Evolutionary conservation across 441 rosid species (phyloP), one percentile per base, ranked within the genome.

Genomic region (Capsella rubella): DNA sequence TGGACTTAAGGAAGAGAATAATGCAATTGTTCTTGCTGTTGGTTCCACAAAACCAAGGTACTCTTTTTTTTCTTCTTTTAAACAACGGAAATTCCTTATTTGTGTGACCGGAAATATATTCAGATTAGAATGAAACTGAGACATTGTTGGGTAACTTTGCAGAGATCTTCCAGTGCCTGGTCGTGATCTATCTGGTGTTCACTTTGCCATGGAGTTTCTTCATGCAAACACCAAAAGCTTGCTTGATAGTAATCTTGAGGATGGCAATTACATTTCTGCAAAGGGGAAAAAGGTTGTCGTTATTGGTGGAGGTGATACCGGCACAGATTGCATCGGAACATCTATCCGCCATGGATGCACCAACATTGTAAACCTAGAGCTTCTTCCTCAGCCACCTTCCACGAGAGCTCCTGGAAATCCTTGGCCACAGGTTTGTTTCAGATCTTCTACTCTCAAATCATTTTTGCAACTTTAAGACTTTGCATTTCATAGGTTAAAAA

Each of bases 231-330:
- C 99, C 39, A 94, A 96, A 82, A 96, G 99, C 78, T 86, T 96
- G 87, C 97, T 96, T 12, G 99, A 96, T 67, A 92, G 97, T 81
- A 84, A 84, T 71, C 91, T 85, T 18, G 65, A 87, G 76, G 98
- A 96, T 69, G 97, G 97, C 57, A 90, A 87, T 65, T 91, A 89
- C 85, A 89, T 94, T 55, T 92, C 97, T 10, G 99, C 98, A 5
- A 87, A 91, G 72, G 98, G 93, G 35, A 96, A 94, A 86, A 96
- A 89, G 82, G 97, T 94, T 39, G 95, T 94, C 1, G 99, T 96
- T 72, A 96, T 96, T 70, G 99, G 99, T 58, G 99, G 99, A 71
- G 99, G 99, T 47, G 99, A 96, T 83, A 96, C 99, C 0, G 99
- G 99, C n/a, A 96, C 99, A 16, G 99, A 96, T 83, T 96, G 99